These are phyloP conservation scores for Fraxinus baroniana DNA, from an alignment of 305 asterid species.

Conservation along the genomic window DNA sequence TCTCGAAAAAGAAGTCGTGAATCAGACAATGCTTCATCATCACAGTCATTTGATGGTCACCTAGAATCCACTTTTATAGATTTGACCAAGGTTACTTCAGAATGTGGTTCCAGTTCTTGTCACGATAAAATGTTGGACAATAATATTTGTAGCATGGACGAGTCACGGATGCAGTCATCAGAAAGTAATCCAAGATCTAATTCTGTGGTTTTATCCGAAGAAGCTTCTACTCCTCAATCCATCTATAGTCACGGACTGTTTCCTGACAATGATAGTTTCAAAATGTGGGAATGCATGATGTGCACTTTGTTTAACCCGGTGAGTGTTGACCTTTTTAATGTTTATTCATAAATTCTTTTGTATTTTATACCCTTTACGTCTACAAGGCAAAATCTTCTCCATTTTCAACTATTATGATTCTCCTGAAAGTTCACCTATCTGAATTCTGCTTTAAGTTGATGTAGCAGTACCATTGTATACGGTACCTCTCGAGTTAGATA, in stretches of 20 bases:
- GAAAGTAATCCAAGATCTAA: constrained; percentile 10
- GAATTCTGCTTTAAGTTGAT: constrained; percentile 2
- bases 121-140: constrained; percentile 23
- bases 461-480: constrained; percentile 1
- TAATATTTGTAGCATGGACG: constrained; percentile 24
- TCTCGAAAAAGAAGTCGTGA: constrained; percentile 61
- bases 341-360: not conserved
- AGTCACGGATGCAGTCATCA: constrained; percentile 22
- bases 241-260: constrained; percentile 17
- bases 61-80: constrained; percentile 34
- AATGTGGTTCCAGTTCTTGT: constrained; percentile 25
- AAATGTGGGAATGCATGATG: constrained; percentile 62
- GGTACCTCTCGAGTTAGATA: not conserved
- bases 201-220: constrained; percentile 26
- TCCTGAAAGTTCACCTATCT: not conserved
- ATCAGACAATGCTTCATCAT: constrained; percentile 30
- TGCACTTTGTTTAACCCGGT: constrained; percentile 95
- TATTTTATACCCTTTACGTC: not conserved
- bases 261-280: constrained; percentile 22
- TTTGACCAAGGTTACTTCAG: constrained; percentile 31
- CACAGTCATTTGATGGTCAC: constrained; percentile 28
- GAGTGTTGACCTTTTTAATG: constrained; percentile 28
- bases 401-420: constrained; percentile 7
- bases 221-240: constrained; percentile 42
- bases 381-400: constrained; percentile 7